Conservation (phyloP, 192 early-diverging fungal species). For the Coemansia nantahalensis region DNA sequence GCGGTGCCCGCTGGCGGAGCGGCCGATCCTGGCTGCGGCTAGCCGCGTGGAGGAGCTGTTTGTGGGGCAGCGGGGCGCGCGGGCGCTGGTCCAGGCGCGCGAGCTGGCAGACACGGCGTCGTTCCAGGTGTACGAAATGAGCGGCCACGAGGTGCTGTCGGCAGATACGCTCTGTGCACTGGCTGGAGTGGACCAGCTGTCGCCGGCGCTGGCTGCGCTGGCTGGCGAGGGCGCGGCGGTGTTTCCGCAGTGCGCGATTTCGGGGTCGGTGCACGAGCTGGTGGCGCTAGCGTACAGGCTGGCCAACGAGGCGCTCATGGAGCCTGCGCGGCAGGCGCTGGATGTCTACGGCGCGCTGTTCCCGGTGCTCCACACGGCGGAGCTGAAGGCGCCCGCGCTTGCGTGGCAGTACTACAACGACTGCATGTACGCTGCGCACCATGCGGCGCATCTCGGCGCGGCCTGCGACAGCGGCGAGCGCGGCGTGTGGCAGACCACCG, state of each 20-base stretch:
- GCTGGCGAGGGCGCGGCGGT: background rate
- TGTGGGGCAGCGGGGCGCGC: background rate
- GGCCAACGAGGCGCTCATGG: constrained; percentile 8
- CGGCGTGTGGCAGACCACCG: constrained; percentile 8
- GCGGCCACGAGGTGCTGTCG: too few relatives aligned
- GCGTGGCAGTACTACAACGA: constrained; percentile 44
- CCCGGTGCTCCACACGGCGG: constrained; percentile 18
- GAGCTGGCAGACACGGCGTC: too few relatives aligned
- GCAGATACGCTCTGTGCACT: background rate
- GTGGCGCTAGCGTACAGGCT: constrained; percentile 13
- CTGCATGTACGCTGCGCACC: constrained; percentile 48
- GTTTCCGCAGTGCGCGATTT: constrained; percentile 19
- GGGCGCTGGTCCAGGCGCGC: background rate
- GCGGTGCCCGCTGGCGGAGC: background rate
- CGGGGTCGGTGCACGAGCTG: constrained; percentile 8
- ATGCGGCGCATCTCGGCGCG: constrained; percentile 12
- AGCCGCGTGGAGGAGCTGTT: constrained; percentile 16
- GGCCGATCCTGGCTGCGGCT: constrained; percentile 15
- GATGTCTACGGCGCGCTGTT: constrained; percentile 22
- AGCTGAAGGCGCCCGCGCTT: constrained; percentile 31
- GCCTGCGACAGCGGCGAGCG: background rate
- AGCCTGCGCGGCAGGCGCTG: constrained; percentile 7
- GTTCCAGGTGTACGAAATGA: too few relatives aligned
- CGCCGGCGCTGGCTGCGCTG: background rate
- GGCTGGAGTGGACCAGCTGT: background rate